Conservation (phyloP, 2,329 filamentous ascomycete species). For the Alternaria panax region DNA sequence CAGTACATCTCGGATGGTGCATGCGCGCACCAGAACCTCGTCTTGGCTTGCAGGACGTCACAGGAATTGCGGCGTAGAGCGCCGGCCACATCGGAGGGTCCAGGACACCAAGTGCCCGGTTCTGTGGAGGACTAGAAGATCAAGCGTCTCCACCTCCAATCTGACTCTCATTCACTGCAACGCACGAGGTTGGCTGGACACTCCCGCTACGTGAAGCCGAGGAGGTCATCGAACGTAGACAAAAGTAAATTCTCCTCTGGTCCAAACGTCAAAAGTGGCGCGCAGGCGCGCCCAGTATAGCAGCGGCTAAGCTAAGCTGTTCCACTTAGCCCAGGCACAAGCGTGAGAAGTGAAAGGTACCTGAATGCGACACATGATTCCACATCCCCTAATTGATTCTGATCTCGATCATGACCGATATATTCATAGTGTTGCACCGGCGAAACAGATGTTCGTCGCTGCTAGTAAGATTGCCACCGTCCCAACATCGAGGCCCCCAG, state of each 20-base stretch:
- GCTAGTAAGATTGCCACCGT: slow-evolving; percentile 2
- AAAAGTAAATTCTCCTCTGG: slow-evolving; percentile 14
- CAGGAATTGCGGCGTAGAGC: neutral
- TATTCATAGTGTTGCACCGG: slow-evolving; percentile 2
- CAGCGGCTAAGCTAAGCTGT: slow-evolving; percentile 11
- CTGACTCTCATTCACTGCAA: slow-evolving; percentile 3
- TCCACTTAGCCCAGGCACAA: slow-evolving; percentile 10
- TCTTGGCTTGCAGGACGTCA: slow-evolving; percentile 6
- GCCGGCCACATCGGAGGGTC: neutral
- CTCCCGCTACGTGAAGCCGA: slow-evolving; percentile 12
- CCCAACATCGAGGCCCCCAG: slow-evolving; percentile 9
- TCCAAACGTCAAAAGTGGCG: slow-evolving; percentile 9
- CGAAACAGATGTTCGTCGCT: slow-evolving; percentile 8
- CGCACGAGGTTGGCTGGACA: slow-evolving; percentile 6
- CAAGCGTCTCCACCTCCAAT: slow-evolving; percentile 2
- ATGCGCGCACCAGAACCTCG: neutral
- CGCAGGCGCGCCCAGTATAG: slow-evolving; percentile 8
- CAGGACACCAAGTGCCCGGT: slow-evolving; percentile 6
- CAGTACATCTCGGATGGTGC: neutral
- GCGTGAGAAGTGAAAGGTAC: slow-evolving; percentile 5
- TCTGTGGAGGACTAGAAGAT: neutral
- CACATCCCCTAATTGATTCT: neutral
- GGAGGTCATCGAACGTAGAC: neutral
- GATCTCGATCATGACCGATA: slow-evolving; percentile 4
- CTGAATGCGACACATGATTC: slow-evolving; percentile 3